Percentiles rank a stretch among this genome's conserved stretches.
Evolutionary conservation across 2,329 filamentous ascomycete species (phyloP).

Genomic region (Dendrostoma leiphaemia): DNA sequence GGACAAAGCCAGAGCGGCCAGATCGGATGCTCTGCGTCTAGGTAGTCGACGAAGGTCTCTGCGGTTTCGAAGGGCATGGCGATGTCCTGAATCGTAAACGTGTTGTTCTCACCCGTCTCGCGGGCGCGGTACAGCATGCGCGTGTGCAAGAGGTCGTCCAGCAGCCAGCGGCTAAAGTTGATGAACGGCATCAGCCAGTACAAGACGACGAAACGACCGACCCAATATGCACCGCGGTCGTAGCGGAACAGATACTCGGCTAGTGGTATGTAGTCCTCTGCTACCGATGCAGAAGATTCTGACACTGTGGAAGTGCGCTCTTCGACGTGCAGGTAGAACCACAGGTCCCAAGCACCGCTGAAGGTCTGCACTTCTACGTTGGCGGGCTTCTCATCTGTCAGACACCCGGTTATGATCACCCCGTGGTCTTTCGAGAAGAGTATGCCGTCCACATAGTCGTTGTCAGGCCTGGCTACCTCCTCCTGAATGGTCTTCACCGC

Average conservation of each 20-base stretch:
- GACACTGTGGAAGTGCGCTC: conserved; percentile 34
- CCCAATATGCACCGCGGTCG: conserved; percentile 75
- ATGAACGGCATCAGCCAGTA: conserved; percentile 68
- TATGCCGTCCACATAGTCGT: conserved; percentile 75
- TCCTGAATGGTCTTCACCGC: conserved; percentile 47
- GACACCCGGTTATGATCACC: conserved; percentile 61
- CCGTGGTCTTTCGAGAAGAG: conserved; percentile 61
- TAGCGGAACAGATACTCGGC: conserved; percentile 76
- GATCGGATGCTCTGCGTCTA: conserved; percentile 46
- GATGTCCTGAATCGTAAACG: conserved; percentile 69
- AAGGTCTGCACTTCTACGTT: conserved; percentile 48
- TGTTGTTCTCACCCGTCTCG: conserved; percentile 64
- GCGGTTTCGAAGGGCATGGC: conserved; percentile 53
- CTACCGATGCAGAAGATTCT: conserved; percentile 14
- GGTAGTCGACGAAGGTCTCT: conserved; percentile 54
- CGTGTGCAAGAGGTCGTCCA: conserved; percentile 72
- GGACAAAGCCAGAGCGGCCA: conserved; percentile 63
- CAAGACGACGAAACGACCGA: conserved; percentile 61
- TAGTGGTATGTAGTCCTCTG: conserved; percentile 60
- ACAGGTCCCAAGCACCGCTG: conserved; percentile 62
- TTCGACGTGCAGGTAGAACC: conserved; percentile 73
- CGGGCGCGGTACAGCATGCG: conserved; percentile 72
- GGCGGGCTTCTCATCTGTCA: conserved; percentile 52
- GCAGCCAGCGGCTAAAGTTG: conserved; percentile 61
- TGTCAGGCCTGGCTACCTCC: conserved; percentile 40